Percentiles rank a stretch among this genome's conserved stretches.
Evolutionary conservation across 225 moss, liverwort and hornwort genomes (phyloP).

Genomic region (Pseudisothecium myosuroides): DNA sequence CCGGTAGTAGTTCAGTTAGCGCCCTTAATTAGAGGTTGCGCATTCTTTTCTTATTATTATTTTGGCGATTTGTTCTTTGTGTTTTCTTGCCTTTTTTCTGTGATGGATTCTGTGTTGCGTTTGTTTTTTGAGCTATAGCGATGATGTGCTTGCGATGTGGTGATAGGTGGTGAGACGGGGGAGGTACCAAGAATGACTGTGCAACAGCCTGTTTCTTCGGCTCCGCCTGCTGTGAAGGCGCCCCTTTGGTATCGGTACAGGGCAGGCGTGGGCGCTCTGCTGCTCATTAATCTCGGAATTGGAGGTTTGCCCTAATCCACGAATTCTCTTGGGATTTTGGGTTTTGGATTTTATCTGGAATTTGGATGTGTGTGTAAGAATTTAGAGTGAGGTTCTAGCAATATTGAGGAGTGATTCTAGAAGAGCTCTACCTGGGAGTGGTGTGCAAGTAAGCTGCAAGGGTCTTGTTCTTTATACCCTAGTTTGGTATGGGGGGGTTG

Average conservation of each 20-base stretch:
- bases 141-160: not conserved
- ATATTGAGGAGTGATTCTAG: not conserved
- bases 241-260: constrained; percentile 47
- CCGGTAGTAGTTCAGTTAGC: constrained; percentile 15
- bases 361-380: not conserved
- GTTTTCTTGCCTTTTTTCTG: not conserved
- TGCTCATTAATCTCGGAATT: constrained; percentile 46
- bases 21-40: not conserved
- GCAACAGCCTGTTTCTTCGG: constrained; percentile 1
- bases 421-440: not conserved
- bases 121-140: not conserved
- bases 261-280: constrained; percentile 39
- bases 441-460: not conserved
- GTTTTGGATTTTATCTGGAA: not conserved
- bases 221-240: constrained; percentile 8
- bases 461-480: not conserved
- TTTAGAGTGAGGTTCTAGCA: not conserved
- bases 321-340: not conserved
- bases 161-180: constrained; percentile 10
- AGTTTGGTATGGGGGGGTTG: not conserved
- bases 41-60: no score
- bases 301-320: constrained; percentile 25
- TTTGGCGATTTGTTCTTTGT: not conserved
- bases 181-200: constrained; percentile 7
- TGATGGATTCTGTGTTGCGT: not conserved